Evolutionary conservation across 225 moss, liverwort and hornwort species (phyloP).

Genomic region (Marchantia polymorpha): DNA sequence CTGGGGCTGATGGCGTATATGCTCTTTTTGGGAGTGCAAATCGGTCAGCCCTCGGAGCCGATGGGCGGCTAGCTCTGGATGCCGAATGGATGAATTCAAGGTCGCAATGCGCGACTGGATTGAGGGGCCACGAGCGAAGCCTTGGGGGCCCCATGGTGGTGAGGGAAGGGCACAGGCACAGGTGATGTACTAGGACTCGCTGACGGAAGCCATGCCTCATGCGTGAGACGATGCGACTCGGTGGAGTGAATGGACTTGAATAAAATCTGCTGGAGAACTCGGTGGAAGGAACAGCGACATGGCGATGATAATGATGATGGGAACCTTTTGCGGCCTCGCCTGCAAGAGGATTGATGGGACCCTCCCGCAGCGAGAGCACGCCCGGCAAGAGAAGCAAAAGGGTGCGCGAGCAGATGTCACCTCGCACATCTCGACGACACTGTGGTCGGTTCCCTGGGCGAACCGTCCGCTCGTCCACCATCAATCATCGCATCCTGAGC

Average conservation of each 20-base stretch:
- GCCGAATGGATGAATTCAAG: neutral
- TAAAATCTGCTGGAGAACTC: neutral
- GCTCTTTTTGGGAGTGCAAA: neutral
- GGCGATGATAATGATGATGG: too few relatives aligned
- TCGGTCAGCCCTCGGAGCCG: neutral
- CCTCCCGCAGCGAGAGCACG: neutral
- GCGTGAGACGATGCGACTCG: slow-evolving; percentile 12
- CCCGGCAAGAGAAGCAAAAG: neutral
- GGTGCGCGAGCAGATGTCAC: neutral
- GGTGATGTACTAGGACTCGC: neutral
- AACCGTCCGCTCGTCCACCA: neutral
- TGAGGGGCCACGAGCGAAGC: neutral
- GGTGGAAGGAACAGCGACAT: neutral
- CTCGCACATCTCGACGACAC: too few relatives aligned
- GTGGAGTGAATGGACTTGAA: neutral
- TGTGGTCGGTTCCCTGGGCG: too few relatives aligned
- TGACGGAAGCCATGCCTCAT: slow-evolving; percentile 2
- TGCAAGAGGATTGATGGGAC: neutral
- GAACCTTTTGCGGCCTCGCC: too few relatives aligned
- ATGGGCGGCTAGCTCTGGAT: neutral
- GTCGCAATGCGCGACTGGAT: neutral
- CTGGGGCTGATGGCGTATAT: neutral
- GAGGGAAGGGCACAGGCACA: neutral
- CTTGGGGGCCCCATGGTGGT: neutral
- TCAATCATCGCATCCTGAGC: neutral